Conservation (phyloP, 352 stramenopile species). For the Globisporangium cylindrosporum region DNA sequence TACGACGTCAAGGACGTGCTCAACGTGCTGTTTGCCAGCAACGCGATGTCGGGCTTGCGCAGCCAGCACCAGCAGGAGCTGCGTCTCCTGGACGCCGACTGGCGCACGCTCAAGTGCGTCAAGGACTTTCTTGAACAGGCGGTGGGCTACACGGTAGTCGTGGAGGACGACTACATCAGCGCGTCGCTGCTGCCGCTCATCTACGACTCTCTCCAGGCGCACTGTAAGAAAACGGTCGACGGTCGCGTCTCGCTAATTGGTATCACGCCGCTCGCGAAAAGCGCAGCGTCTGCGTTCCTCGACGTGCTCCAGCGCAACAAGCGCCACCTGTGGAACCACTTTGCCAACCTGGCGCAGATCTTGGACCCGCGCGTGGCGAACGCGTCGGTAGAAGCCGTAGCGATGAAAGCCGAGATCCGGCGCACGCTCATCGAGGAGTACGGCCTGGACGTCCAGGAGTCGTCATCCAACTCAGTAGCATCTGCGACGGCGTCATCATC, state of each 20-base stretch:
- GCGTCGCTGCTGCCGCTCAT: constrained; percentile 15
- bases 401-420: constrained; percentile 11
- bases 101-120: constrained; percentile 9
- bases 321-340: constrained; percentile 7
- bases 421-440: constrained; percentile 8
- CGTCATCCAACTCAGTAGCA: not conserved
- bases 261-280: not conserved
- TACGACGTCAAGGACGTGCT: constrained; percentile 12
- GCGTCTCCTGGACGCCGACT: constrained; percentile 5
- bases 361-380: constrained; percentile 15
- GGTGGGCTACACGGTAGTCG: not conserved
- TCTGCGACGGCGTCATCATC: not conserved
- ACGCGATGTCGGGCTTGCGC: not conserved
- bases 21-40: constrained; percentile 2
- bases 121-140: constrained; percentile 13
- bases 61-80: not conserved
- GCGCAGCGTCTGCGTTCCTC: constrained; percentile 1
- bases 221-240: constrained; percentile 14
- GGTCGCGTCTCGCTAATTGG: not conserved
- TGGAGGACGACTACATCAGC: constrained; percentile 8
- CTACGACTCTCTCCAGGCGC: constrained; percentile 15
- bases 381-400: constrained; percentile 7
- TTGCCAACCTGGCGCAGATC: constrained; percentile 14
- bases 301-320: constrained; percentile 4
- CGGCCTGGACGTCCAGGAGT: constrained; percentile 8